Evolutionary conservation across 768 basidiomycete species (phyloP).

Genomic region (Lactarius quietus): DNA sequence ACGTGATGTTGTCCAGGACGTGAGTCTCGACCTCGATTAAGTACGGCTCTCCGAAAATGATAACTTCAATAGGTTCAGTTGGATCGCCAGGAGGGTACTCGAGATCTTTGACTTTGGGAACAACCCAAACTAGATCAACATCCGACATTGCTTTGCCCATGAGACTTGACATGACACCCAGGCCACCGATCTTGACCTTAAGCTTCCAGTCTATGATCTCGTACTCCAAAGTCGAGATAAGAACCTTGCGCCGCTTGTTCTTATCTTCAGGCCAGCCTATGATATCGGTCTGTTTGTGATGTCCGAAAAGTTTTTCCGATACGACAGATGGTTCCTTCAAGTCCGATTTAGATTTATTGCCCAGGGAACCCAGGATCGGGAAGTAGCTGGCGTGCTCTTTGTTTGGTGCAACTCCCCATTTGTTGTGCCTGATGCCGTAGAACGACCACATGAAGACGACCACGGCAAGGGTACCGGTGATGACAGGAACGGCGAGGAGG

Average conservation of each 20-base stretch:
- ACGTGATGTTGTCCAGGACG: constrained; percentile 91
- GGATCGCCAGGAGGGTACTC: constrained; percentile 92
- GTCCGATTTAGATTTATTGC: constrained; percentile 65
- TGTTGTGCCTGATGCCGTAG: constrained; percentile 94
- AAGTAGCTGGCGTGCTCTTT: constrained; percentile 76
- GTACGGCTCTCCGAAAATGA: constrained; percentile 95
- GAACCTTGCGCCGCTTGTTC: constrained; percentile 84
- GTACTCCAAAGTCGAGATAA: constrained; percentile 92
- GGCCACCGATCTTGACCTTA: constrained; percentile 96
- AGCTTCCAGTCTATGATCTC: constrained; percentile 97
- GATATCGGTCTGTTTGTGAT: constrained; percentile 55
- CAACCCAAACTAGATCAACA: constrained; percentile 89
- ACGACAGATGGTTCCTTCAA: constrained; percentile 60
- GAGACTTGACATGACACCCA: constrained; percentile 95
- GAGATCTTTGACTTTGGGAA: constrained; percentile 92
- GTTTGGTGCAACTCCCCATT: constrained; percentile 78
- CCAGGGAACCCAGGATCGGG: constrained; percentile 72
- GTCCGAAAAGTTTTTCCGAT: constrained; percentile 66
- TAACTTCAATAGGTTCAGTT: constrained; percentile 90
- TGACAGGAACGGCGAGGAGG: constrained; percentile 72
- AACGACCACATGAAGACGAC: constrained; percentile 92
- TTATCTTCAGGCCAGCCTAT: constrained; percentile 98
- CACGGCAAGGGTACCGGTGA: constrained; percentile 82
- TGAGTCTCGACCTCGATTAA: constrained; percentile 95
- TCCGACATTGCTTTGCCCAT: constrained; percentile 99